These are phyloP conservation scores for Nephelium lappaceum DNA, from an alignment of 345 rosid genomes.

Conservation along the genomic window DNA sequence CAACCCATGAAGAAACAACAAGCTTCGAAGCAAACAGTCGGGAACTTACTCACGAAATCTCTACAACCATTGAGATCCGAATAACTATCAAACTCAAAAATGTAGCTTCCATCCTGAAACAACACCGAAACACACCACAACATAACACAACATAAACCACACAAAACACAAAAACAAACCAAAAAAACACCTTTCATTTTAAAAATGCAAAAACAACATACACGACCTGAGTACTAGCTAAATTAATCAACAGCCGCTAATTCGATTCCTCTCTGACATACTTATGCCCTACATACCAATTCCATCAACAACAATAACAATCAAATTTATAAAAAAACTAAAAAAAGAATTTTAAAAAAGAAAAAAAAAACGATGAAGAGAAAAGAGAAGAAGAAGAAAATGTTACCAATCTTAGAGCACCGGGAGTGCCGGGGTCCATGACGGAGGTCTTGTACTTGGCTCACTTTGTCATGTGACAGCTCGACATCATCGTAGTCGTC, in stretches of 20 bases:
- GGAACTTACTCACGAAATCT: constrained; percentile 77
- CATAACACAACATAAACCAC: background rate
- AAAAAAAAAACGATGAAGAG: background rate
- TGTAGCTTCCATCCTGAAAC: constrained; percentile 68
- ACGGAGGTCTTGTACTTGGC: constrained; percentile 76
- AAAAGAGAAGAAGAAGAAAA: background rate
- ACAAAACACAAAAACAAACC: background rate
- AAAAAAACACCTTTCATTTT: background rate
- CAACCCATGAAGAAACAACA: background rate
- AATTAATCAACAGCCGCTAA: constrained; percentile 89
- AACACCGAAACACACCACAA: constrained; percentile 11
- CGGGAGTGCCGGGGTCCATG: constrained; percentile 85
- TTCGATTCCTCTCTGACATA: constrained; percentile 77
- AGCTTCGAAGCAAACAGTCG: constrained; percentile 7
- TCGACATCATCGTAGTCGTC: constrained; percentile 36
- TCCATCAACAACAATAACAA: background rate
- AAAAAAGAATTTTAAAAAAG: too few relatives aligned
- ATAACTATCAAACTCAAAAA: constrained; percentile 84
- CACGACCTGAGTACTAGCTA: constrained; percentile 66
- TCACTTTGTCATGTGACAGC: constrained; percentile 55
- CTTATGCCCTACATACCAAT: constrained; percentile 57
- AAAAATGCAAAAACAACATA: background rate
- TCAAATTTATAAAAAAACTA: background rate
- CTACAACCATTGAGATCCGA: constrained; percentile 77
- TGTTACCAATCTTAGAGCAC: constrained; percentile 65